Percentiles rank a stretch among this genome's conserved stretches.
Evolutionary conservation across 75 land plant genomes (phyloP).

Genomic region (Cupressus sempervirens): DNA sequence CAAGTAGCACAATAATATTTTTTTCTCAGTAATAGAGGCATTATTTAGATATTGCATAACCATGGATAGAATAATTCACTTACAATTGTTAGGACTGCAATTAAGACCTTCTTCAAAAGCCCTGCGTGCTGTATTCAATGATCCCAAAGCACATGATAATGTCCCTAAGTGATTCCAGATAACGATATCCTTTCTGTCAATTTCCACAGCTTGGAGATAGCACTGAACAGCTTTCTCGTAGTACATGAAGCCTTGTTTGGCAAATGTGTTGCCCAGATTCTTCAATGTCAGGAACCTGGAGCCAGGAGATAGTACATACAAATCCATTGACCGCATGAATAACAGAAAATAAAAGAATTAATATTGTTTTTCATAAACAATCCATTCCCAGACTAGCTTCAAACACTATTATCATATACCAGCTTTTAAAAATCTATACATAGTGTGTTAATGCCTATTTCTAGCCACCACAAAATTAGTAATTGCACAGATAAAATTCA

Average conservation of each 20-base stretch:
- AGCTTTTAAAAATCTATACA: not conserved
- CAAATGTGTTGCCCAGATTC: conserved; percentile 82
- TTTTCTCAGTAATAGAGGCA: not conserved
- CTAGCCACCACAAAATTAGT: not conserved
- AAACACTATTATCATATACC: not conserved
- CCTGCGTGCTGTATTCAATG: conserved; percentile 77
- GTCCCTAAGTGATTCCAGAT: conserved; percentile 97
- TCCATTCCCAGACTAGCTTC: not conserved
- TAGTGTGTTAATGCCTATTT: not conserved
- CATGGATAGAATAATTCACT: conserved; percentile 10
- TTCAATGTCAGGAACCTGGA: conserved; percentile 81
- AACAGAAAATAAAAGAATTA: not conserved
- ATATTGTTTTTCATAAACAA: not conserved
- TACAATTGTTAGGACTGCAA: conserved; percentile 98
- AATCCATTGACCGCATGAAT: no score
- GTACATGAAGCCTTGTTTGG: conserved; percentile 66
- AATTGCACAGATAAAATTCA: not conserved
- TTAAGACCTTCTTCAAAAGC: conserved; percentile 97
- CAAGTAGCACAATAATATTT: not conserved
- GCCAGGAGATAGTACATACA: not conserved
- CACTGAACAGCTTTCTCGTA: conserved; percentile 76
- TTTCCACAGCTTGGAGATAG: conserved; percentile 91
- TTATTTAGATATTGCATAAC: not conserved
- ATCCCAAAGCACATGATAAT: conserved; percentile 77
- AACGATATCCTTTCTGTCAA: conserved; percentile 89